These are phyloP conservation scores for Rusavskia elegans DNA, from an alignment of 495 filamentous ascomycete species.

Conservation along the genomic window DNA sequence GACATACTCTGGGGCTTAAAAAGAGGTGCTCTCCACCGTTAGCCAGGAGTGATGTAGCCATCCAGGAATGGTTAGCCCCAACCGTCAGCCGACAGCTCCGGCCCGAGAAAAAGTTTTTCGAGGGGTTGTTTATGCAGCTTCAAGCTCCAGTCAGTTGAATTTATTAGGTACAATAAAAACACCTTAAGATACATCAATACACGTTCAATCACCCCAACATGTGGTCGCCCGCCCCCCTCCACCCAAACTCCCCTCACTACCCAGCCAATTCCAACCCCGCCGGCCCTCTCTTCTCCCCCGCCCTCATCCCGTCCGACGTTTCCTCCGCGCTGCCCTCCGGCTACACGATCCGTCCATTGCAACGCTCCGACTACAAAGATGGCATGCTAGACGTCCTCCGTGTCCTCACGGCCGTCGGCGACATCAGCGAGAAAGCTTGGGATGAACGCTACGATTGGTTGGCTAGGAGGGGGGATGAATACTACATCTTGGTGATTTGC, in stretches of 20 bases:
- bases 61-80: too few relatives aligned
- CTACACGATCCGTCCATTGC: constrained; percentile 72
- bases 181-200: not conserved
- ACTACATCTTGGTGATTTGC: constrained; percentile 72
- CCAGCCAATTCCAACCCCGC: constrained; percentile 37
- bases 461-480: constrained; percentile 56
- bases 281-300: constrained; percentile 53
- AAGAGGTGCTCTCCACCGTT: too few relatives aligned
- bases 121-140: too few relatives aligned
- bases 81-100: too few relatives aligned
- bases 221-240: constrained; percentile 8
- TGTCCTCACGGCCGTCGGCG: constrained; percentile 84
- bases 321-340: constrained; percentile 53
- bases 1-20: not conserved
- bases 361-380: constrained; percentile 55
- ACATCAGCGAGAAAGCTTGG: constrained; percentile 62
- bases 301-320: constrained; percentile 65
- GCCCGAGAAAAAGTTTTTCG: too few relatives aligned
- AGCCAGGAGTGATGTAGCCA: too few relatives aligned
- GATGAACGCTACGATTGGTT: constrained; percentile 75
- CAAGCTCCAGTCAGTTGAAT: too few relatives aligned
- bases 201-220: constrained; percentile 1
- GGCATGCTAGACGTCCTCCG: constrained; percentile 83
- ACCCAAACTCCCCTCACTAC: constrained; percentile 3
- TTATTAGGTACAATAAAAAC: too few relatives aligned